A percentile compares a stretch with the other conserved stretches of the same genome.
Evolutionary conservation across 169 alveolate species (phyloP).

Genomic region (Toxoplasma gondii): DNA sequence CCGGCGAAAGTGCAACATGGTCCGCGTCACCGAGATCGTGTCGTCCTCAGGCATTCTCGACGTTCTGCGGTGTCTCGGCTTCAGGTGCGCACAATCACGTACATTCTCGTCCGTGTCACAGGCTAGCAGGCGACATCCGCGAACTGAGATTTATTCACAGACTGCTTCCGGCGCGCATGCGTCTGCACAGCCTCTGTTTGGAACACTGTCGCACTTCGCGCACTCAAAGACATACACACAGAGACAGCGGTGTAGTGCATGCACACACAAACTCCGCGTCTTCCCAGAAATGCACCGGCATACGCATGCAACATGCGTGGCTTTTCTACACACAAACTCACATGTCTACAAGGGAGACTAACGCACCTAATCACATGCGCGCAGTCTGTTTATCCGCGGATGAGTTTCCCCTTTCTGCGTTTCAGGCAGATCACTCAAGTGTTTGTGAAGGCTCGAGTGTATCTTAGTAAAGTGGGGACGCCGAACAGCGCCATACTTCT

Average conservation of each 20-base stretch:
- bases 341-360: no score
- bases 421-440: constrained; percentile 17
- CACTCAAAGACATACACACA: no score
- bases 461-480: neutral
- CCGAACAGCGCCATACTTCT: neutral
- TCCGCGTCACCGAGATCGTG: constrained; percentile 12
- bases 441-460: neutral
- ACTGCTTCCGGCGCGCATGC: neutral
- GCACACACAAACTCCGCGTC: no score
- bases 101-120: neutral
- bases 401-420: neutral
- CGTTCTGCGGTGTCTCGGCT: constrained; percentile 1
- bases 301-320: no score
- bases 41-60: neutral
- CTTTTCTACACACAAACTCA: no score
- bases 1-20: neutral
- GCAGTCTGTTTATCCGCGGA: no score
- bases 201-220: no score
- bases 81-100: neutral
- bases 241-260: no score
- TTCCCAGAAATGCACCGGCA: no score
- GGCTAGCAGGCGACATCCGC: neutral
- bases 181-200: neutral
- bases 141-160: neutral
- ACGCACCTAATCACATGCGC: no score